A percentile compares a stretch with the other conserved stretches of the same genome.
These are phyloP conservation scores for Yamadazyma friedrichii DNA, from an alignment of 1,139 yeast species.

Conservation along the genomic window DNA sequence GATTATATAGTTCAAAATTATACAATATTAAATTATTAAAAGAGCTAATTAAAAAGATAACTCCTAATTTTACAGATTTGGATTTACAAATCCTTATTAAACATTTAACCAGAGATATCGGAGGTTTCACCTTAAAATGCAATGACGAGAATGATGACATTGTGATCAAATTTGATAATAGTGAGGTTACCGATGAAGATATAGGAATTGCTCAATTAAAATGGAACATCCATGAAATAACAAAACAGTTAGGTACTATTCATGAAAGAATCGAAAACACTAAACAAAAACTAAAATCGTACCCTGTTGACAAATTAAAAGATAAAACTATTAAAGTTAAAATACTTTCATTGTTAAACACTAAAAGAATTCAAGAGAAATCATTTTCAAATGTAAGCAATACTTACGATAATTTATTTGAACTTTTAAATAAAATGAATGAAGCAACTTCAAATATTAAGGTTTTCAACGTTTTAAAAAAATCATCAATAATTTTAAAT, in stretches of 20 bases:
- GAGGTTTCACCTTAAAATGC: conserved; percentile 14
- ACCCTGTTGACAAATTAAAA: conserved; percentile 12
- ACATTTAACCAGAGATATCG: conserved; percentile 25
- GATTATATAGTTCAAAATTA: conserved; percentile 21
- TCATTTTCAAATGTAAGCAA: conserved; percentile 30
- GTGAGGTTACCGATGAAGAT: conserved; percentile 28
- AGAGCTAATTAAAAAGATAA: conserved; percentile 13
- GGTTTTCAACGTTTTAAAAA: conserved; percentile 23
- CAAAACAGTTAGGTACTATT: conserved; percentile 19
- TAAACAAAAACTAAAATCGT: conserved; percentile 16
- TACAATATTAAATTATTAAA: conserved; percentile 19
- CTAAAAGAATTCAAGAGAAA: conserved; percentile 15
- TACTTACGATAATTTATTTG: conserved; percentile 35
- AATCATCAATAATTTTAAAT: conserved; percentile 28
- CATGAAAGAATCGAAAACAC: conserved; percentile 24
- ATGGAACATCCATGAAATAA: conserved; percentile 22
- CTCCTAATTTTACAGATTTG: conserved; percentile 15
- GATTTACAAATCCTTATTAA: conserved; percentile 27
- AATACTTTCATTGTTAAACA: conserved; percentile 10
- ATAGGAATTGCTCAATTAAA: conserved; percentile 26
- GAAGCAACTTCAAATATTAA: conserved; percentile 45
- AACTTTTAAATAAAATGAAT: conserved; percentile 43
- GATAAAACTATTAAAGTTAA: conserved; percentile 12
- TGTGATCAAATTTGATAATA: conserved; percentile 24
- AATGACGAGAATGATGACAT: conserved; percentile 11